Conservation (phyloP, 805 yeast species). For the Lachancea mirantina region DNA sequence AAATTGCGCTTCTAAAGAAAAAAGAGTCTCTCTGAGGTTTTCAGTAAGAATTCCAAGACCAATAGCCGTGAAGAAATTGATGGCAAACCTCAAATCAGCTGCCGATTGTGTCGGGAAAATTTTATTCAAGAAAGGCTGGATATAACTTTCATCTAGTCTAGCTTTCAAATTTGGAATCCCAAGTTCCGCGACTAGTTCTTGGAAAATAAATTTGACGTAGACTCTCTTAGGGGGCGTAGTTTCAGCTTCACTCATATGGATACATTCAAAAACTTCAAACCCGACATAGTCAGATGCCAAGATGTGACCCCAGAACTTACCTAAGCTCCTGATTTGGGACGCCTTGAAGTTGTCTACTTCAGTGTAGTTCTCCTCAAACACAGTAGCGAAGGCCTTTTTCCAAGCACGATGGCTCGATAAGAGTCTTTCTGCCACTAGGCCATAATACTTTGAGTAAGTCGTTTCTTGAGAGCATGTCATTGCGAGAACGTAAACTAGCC, state of each 20-base stretch:
- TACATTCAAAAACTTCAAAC: slow-evolving; percentile 50
- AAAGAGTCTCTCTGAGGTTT: slow-evolving; percentile 55
- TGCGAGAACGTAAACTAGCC: slow-evolving; percentile 63
- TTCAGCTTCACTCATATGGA: slow-evolving; percentile 58
- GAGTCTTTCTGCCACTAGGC: slow-evolving; percentile 64
- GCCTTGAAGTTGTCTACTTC: slow-evolving; percentile 63
- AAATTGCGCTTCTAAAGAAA: too few species aligned
- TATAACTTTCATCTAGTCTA: slow-evolving; percentile 46
- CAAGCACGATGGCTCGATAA: slow-evolving; percentile 47
- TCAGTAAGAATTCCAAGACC: slow-evolving; percentile 82
- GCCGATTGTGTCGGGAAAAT: slow-evolving; percentile 55
- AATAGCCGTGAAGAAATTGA: slow-evolving; percentile 89
- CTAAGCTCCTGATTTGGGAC: slow-evolving; percentile 67
- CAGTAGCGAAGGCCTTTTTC: slow-evolving; percentile 44
- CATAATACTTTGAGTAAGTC: slow-evolving; percentile 79
- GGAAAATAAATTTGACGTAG: slow-evolving; percentile 71
- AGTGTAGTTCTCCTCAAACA: slow-evolving; percentile 51
- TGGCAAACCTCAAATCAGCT: slow-evolving; percentile 63
- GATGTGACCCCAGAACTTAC: slow-evolving; percentile 80
- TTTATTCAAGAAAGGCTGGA: slow-evolving; percentile 44
- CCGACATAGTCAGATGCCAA: slow-evolving; percentile 62
- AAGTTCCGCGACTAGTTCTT: slow-evolving; percentile 68
- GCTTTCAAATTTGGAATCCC: slow-evolving; percentile 49
- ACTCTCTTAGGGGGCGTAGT: slow-evolving; percentile 79
- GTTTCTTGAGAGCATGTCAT: slow-evolving; percentile 81